Evolutionary conservation across 2,329 filamentous ascomycete species (phyloP).

Genomic region (Monilinia aucupariae): DNA sequence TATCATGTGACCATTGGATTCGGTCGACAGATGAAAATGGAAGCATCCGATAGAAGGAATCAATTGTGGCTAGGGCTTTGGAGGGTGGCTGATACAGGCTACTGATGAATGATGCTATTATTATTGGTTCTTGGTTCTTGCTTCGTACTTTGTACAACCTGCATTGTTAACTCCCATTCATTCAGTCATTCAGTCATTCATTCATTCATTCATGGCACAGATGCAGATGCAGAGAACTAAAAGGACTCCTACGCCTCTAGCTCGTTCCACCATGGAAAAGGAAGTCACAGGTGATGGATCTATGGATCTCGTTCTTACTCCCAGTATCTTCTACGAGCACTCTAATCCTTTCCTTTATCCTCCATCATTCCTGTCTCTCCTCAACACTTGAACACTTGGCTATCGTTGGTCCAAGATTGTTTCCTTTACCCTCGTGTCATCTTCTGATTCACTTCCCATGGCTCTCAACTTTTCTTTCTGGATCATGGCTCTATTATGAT

Average conservation of each 20-base stretch:
- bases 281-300: too few relatives aligned
- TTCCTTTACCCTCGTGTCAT: background rate
- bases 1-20: background rate
- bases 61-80: conserved; percentile 5
- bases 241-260: too few relatives aligned
- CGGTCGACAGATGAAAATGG: background rate
- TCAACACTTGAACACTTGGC: background rate
- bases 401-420: background rate
- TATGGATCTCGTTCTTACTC: conserved; percentile 2
- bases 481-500: background rate
- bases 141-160: too few relatives aligned
- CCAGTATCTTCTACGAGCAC: too few relatives aligned
- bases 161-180: background rate
- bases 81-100: conserved; percentile 4
- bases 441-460: background rate
- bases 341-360: too few relatives aligned
- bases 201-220: background rate
- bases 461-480: background rate
- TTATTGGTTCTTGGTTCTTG: too few relatives aligned
- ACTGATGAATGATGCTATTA: too few relatives aligned
- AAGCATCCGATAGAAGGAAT: background rate
- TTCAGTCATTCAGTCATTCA: too few relatives aligned
- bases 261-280: too few relatives aligned
- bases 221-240: background rate
- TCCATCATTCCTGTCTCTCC: background rate